These are phyloP conservation scores for Microbotryum scabiosae DNA, from an alignment of 1,284 basidiomycete genomes.

Conservation along the genomic window DNA sequence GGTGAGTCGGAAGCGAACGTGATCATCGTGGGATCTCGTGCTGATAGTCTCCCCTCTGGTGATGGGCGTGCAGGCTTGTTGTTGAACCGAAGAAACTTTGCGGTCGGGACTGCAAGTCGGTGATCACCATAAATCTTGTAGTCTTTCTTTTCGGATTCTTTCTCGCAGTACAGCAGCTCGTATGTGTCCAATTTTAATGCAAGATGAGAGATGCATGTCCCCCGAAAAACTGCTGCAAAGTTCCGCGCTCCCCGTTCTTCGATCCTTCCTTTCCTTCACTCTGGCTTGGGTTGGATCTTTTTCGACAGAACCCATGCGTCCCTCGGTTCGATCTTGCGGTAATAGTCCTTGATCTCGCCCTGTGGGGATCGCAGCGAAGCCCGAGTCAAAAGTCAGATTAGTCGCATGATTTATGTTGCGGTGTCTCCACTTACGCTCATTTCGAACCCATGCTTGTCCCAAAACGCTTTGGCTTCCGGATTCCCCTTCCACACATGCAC, in stretches of 20 bases:
- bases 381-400: not conserved
- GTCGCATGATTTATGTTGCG: not conserved
- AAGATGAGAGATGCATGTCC: too few species aligned
- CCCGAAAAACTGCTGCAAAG: too few species aligned
- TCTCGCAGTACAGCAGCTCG: too few species aligned
- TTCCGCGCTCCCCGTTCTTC: too few species aligned
- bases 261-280: too few species aligned
- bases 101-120: not conserved
- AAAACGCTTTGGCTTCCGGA: conserved; percentile 38
- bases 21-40: too few species aligned
- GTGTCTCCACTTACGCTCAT: conserved; percentile 29
- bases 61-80: conserved; percentile 9
- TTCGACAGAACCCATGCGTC: conserved; percentile 39
- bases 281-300: too few species aligned
- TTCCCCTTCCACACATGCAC: conserved; percentile 42
- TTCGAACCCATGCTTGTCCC: conserved; percentile 40
- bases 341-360: conserved; percentile 31
- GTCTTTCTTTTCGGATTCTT: too few species aligned
- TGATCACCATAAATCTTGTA: too few species aligned
- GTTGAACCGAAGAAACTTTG: conserved; percentile 25
- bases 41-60: too few species aligned
- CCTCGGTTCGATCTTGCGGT: conserved; percentile 36
- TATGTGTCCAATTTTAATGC: too few species aligned
- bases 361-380: not conserved
- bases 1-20: too few species aligned